Evolutionary conservation across 2,329 filamentous ascomycete genomes (phyloP), one percentile per base, ranked within the genome.

Genomic region (Epicoccum sorghinum): DNA sequence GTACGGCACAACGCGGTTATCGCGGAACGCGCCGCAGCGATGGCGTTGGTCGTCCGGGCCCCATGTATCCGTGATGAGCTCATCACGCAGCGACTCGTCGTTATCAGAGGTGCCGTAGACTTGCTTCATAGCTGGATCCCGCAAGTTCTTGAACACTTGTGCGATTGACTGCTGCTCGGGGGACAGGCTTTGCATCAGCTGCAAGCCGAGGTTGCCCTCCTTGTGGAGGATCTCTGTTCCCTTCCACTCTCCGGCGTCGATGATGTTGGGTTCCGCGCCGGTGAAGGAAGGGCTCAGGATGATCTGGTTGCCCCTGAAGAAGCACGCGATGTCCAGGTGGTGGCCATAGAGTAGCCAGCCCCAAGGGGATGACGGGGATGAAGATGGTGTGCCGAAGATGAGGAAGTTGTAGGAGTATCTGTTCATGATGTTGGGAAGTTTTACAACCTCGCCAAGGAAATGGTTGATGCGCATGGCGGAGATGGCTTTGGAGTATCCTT

Each of bases 11-110:
- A 89, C 74, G 9, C 89, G 82, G 71, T 93, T 95, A 65, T 93
- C 90, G 10, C 89, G 83, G 69, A 89, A 91, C 0, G 90, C 90
- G 32, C 90, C 90, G 68, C 89, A 90, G 4, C 91, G 71, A 65
- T 93, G 89, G 5, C 89, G 82, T 76, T 93, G 89, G 70, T 93
- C 90, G 65, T 91, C 89, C 60, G 87, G 87, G 70, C 93, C 93
- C 89, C 89, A 93, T 7, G 89, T 82, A 8, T 86, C 87, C 10
- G 69, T 70, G 12, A 74, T 67, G 29, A 81, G 60, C 48, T 79
- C 68, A 3, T 78, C 78, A 18, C 62, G 62, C 23, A 65, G 56
- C 10, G 40, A 60, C 24, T 55, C 60, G n/a, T 67, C 64, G 24
- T 67, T 67, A 29, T 67, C 59, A 9, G 64, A 68, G 32, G 59